Evolutionary conservation across 2,329 filamentous ascomycete species (phyloP).

Genomic region (Aspergillus proliferans): DNA sequence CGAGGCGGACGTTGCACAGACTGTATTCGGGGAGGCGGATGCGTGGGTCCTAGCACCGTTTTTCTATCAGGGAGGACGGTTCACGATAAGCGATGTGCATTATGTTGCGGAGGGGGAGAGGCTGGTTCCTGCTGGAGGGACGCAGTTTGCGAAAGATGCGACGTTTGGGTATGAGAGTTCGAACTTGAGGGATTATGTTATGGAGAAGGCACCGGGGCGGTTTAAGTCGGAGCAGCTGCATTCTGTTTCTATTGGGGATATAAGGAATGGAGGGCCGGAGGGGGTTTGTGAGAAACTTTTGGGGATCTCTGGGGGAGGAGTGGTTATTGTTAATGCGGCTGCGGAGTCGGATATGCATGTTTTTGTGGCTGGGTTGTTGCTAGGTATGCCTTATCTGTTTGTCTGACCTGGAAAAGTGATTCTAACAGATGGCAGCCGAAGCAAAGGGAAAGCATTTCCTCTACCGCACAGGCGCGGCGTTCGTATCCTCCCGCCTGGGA

Average conservation of each 20-base stretch:
- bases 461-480: conserved; percentile 43
- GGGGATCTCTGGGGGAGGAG: conserved; percentile 29
- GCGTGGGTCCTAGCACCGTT: conserved; percentile 54
- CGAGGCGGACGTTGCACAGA: conserved; percentile 48
- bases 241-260: conserved; percentile 44
- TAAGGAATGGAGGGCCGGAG: conserved; percentile 42
- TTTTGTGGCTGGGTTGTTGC: conserved; percentile 46
- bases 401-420: not conserved
- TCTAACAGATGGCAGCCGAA: conserved; percentile 20
- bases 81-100: conserved; percentile 53
- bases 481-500: conserved; percentile 47
- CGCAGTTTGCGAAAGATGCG: conserved; percentile 53
- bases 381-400: conserved; percentile 15
- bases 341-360: conserved; percentile 52
- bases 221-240: conserved; percentile 36
- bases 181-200: conserved; percentile 48
- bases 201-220: conserved; percentile 47
- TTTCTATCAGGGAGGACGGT: conserved; percentile 54
- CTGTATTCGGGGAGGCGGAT: conserved; percentile 46
- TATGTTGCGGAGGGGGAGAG: conserved; percentile 50
- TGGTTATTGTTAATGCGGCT: conserved; percentile 50
- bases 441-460: conserved; percentile 39
- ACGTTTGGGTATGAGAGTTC: conserved; percentile 54
- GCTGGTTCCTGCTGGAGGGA: conserved; percentile 47
- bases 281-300: conserved; percentile 39